Percentiles rank a stretch among this genome's conserved stretches.
phyloP scores from a whole-genome alignment of 306 rosid species.

The Cucurbita moschata region DNA sequence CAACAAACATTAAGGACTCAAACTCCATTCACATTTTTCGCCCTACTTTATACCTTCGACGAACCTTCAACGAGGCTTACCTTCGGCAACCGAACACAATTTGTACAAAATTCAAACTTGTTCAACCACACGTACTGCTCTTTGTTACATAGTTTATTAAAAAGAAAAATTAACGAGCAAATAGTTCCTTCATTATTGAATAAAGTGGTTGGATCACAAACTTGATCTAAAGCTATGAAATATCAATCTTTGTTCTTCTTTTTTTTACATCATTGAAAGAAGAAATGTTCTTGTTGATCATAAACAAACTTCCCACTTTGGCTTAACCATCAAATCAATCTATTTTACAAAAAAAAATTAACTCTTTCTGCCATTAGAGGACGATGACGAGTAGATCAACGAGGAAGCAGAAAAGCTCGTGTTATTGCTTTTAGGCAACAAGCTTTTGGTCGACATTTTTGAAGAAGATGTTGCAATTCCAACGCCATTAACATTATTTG shows the following conservation, averaged over 20 bases:
- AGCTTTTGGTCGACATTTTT: slow-evolving; percentile 25
- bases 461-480: slow-evolving; percentile 43
- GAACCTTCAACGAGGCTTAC: no score
- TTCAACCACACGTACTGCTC: no score
- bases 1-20: no score
- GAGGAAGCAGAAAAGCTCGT: slow-evolving; percentile 25
- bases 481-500: background rate
- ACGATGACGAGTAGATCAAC: slow-evolving; percentile 30
- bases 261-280: background rate
- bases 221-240: background rate
- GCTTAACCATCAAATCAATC: background rate
- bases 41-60: no score
- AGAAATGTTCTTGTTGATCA: no score
- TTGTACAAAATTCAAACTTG: no score
- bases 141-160: background rate
- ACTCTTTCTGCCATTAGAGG: slow-evolving; percentile 23
- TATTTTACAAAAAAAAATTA: slow-evolving; percentile 15
- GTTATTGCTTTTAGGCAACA: slow-evolving; percentile 39
- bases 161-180: background rate
- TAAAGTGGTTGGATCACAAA: background rate
- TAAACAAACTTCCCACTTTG: background rate
- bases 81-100: no score
- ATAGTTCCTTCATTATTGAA: background rate
- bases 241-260: background rate
- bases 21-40: no score